These are phyloP conservation scores for Fusarium dlaminii DNA, from an alignment of 2,329 filamentous ascomycete species.

Conservation along the genomic window DNA sequence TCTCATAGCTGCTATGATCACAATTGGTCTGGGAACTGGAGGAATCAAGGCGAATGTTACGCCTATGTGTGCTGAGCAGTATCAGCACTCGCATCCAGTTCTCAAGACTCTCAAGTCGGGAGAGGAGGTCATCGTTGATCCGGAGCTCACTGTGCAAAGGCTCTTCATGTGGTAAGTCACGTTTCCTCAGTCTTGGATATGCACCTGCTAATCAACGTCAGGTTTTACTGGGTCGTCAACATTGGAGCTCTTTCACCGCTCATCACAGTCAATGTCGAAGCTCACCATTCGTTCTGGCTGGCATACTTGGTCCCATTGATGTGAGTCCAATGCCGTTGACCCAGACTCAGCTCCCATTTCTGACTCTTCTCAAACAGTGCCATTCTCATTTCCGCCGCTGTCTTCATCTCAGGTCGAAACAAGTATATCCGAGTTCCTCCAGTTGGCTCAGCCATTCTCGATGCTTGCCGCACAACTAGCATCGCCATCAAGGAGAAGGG, in stretches of 20 bases:
- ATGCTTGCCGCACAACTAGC: background rate
- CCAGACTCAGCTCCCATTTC: background rate
- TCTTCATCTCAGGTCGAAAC: background rate
- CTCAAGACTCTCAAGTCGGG: constrained; percentile 4
- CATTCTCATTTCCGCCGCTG: background rate
- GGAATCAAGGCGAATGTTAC: background rate
- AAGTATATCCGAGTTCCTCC: background rate
- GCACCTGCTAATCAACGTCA: rapidly evolving
- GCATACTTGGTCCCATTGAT: background rate
- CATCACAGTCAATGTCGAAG: background rate
- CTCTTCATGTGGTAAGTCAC: background rate
- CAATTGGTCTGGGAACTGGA: background rate
- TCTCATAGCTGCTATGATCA: background rate
- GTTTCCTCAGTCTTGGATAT: rapidly evolving
- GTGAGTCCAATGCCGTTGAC: background rate
- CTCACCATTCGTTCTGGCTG: background rate
- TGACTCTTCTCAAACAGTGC: background rate
- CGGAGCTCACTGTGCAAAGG: background rate
- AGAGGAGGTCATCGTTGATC: background rate
- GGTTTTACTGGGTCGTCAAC: constrained; percentile 11
- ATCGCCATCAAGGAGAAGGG: constrained; percentile 3
- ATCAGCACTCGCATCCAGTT: background rate
- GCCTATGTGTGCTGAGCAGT: constrained; percentile 4
- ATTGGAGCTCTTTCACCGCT: constrained; percentile 1
- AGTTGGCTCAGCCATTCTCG: constrained; percentile 2